phyloP scores from a whole-genome alignment of 2,329 filamentous ascomycete genomes.

The Trichothecium sympodiale region DNA sequence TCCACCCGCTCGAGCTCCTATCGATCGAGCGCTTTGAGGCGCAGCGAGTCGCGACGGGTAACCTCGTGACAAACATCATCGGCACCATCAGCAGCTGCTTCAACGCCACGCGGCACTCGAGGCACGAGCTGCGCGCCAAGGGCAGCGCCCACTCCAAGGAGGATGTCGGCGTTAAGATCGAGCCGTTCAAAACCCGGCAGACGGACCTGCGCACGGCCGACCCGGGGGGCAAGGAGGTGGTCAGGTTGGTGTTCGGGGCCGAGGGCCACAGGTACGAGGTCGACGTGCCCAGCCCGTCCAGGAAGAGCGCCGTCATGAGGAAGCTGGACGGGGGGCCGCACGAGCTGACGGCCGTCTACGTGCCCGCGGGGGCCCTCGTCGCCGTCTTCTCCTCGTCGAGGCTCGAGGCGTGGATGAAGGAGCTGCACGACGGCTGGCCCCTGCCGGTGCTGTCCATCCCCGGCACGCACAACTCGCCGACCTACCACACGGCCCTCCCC shows the following conservation, averaged over 20 bases:
- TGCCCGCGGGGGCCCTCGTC: constrained; percentile 42
- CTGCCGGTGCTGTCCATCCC: constrained; percentile 80
- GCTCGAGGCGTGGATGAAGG: constrained; percentile 69
- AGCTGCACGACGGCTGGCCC: constrained; percentile 59
- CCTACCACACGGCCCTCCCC: constrained; percentile 72
- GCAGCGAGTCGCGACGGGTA: constrained; percentile 26
- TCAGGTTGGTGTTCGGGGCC: constrained; percentile 65
- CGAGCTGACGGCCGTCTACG: constrained; percentile 57
- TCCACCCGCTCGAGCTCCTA: constrained; percentile 61
- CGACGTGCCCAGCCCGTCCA: constrained; percentile 55
- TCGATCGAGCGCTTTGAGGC: constrained; percentile 61
- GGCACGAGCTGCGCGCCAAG: constrained; percentile 28
- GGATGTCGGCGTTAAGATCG: constrained; percentile 51
- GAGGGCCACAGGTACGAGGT: constrained; percentile 50
- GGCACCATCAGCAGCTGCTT: constrained; percentile 31
- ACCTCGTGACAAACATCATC: constrained; percentile 31
- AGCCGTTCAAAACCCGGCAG: constrained; percentile 54
- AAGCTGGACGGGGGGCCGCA: constrained; percentile 38
- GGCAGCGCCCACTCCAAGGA: constrained; percentile 49
- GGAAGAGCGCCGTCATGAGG: constrained; percentile 49
- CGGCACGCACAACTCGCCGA: constrained; percentile 91
- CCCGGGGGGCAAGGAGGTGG: constrained; percentile 45
- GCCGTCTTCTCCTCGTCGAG: constrained; percentile 61
- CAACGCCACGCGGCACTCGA: constrained; percentile 22
- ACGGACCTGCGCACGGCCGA: constrained; percentile 47